Evolutionary conservation across 768 basidiomycete species (phyloP).

Genomic region (Lactarius vividus): DNA sequence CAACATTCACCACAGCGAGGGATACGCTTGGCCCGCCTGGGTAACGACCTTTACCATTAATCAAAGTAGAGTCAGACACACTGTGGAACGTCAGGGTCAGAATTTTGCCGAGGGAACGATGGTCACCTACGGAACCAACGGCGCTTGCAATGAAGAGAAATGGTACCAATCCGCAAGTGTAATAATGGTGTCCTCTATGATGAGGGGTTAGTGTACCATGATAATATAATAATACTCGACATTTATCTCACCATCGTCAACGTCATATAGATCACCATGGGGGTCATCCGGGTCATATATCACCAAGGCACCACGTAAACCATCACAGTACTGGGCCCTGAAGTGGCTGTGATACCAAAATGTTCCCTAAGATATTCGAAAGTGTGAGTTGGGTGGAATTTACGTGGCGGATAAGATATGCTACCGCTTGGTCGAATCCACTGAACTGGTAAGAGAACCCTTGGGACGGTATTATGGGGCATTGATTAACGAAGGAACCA

Average conservation of each 20-base stretch:
- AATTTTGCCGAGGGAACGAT: neutral
- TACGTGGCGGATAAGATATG: conserved; percentile 34
- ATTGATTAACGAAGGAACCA: conserved; percentile 39
- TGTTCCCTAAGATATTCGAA: conserved; percentile 25
- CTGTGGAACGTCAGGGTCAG: conserved; percentile 9
- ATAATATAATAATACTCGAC: too few relatives aligned
- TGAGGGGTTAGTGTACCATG: neutral
- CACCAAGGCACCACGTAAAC: conserved; percentile 32
- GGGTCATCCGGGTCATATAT: conserved; percentile 33
- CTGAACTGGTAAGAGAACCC: conserved; percentile 44
- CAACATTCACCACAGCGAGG: conserved; percentile 23
- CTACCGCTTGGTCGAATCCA: conserved; percentile 35
- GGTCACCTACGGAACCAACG: neutral
- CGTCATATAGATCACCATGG: conserved; percentile 28
- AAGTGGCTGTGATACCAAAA: conserved; percentile 39
- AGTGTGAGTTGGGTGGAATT: neutral
- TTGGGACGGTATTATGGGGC: conserved; percentile 42
- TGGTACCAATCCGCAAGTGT: conserved; percentile 33
- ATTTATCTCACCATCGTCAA: conserved; percentile 30
- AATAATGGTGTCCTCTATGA: conserved; percentile 29
- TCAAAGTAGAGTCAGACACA: conserved; percentile 24
- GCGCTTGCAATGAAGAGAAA: neutral
- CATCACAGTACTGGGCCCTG: conserved; percentile 40
- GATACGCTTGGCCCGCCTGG: conserved; percentile 9
- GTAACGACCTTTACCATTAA: conserved; percentile 26